These are phyloP conservation scores for Cryptococcus sp. DNA, from an alignment of 1,284 basidiomycete genomes.

Conservation along the genomic window DNA sequence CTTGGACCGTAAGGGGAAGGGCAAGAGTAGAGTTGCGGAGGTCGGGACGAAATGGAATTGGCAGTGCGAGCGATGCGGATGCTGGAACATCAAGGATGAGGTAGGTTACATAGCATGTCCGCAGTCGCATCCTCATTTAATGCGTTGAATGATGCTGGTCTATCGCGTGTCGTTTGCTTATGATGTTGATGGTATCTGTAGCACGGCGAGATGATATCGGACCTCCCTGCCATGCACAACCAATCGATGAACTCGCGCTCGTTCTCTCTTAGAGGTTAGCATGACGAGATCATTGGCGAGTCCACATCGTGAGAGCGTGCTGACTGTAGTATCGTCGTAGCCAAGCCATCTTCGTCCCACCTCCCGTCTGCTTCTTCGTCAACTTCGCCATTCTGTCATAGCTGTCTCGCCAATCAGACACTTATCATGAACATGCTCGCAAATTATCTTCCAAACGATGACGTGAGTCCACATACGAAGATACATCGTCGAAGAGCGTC, in stretches of 20 bases:
- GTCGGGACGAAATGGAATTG: conserved; percentile 42
- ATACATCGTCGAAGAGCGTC: not conserved
- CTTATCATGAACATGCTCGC: conserved; percentile 80
- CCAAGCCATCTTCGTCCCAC: conserved; percentile 31
- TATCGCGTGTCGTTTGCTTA: not conserved
- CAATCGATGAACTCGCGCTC: conserved; percentile 67
- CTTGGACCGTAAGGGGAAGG: conserved; percentile 16
- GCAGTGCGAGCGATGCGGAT: conserved; percentile 45
- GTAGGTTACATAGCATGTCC: conserved; percentile 6
- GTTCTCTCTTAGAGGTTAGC: conserved; percentile 73
- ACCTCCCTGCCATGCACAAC: conserved; percentile 85
- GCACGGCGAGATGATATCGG: conserved; percentile 71
- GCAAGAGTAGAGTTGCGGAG: conserved; percentile 23
- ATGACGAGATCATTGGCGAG: conserved; percentile 28
- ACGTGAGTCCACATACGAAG: conserved; percentile 56
- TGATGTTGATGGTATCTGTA: conserved; percentile 7
- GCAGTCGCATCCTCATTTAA: not conserved
- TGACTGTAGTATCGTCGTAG: conserved; percentile 13
- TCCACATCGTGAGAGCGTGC: not conserved
- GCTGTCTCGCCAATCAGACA: conserved; percentile 86
- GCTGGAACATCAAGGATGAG: conserved; percentile 47
- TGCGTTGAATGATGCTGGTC: conserved; percentile 1
- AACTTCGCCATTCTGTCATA: conserved; percentile 69
- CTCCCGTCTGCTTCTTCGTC: conserved; percentile 25
- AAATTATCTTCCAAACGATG: conserved; percentile 73